phyloP scores from a whole-genome alignment of 2,329 filamentous ascomycete species.

The Penicillium palitans region DNA sequence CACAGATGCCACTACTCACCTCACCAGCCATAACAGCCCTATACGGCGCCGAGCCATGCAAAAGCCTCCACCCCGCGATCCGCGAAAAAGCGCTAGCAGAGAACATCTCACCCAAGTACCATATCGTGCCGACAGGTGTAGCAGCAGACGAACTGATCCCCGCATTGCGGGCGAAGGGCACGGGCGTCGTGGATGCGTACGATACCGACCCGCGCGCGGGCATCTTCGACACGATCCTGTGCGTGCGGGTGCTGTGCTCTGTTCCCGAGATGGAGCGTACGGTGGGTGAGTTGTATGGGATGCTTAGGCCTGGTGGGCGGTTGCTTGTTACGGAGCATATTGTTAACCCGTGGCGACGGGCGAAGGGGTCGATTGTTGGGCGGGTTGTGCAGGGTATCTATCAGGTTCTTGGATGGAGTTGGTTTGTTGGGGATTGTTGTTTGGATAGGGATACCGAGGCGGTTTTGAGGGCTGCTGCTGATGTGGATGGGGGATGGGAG shows the following conservation, averaged over 20 bases:
- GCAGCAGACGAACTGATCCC: slow-evolving; percentile 50
- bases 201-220: slow-evolving; percentile 30
- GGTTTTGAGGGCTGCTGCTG: slow-evolving; percentile 45
- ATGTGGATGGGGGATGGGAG: slow-evolving; percentile 50
- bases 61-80: slow-evolving; percentile 49
- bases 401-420: slow-evolving; percentile 51
- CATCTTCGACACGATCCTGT: slow-evolving; percentile 57
- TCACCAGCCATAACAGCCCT: slow-evolving; percentile 47
- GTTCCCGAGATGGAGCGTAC: slow-evolving; percentile 52
- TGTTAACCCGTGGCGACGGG: slow-evolving; percentile 51
- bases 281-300: slow-evolving; percentile 48
- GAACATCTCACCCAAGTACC: slow-evolving; percentile 51
- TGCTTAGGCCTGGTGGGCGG: slow-evolving; percentile 57
- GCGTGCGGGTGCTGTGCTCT: slow-evolving; percentile 56
- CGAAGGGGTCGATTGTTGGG: slow-evolving; percentile 48
- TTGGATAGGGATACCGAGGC: slow-evolving; percentile 52
- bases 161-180: slow-evolving; percentile 13
- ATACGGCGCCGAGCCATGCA: slow-evolving; percentile 57
- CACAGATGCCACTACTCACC: slow-evolving; percentile 51
- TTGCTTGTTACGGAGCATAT: slow-evolving; percentile 59
- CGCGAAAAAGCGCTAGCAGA: slow-evolving; percentile 40
- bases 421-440: slow-evolving; percentile 54
- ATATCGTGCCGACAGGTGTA: slow-evolving; percentile 50
- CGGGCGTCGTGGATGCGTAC: slow-evolving; percentile 34
- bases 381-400: slow-evolving; percentile 50